Conservation (phyloP, 1,284 basidiomycete genomes). For the Marasmius sp. region DNA sequence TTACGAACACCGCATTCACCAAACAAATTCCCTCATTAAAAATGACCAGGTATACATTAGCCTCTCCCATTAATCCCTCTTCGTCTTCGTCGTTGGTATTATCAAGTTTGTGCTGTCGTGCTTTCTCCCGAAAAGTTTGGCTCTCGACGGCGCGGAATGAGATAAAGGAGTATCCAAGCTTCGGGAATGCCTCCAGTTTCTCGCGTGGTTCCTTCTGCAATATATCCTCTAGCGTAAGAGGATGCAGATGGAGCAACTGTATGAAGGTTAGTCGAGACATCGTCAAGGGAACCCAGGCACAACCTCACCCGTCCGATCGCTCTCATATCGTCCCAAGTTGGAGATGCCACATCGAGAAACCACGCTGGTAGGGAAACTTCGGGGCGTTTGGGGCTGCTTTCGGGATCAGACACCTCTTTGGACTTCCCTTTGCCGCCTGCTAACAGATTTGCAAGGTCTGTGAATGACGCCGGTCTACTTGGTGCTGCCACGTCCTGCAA, state of each 20-base stretch:
- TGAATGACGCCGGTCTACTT: constrained; percentile 28
- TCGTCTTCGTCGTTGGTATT: constrained; percentile 27
- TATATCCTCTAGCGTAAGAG: constrained; percentile 93
- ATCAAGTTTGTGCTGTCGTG: constrained; percentile 26
- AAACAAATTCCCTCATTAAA: constrained; percentile 90
- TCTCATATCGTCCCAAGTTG: constrained; percentile 88
- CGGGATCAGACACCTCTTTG: background rate
- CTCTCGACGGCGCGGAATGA: constrained; percentile 85
- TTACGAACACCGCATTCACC: constrained; percentile 46
- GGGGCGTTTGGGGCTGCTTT: background rate
- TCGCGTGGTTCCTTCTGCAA: constrained; percentile 93
- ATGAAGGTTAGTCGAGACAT: constrained; percentile 1
- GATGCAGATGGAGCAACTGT: constrained; percentile 87
- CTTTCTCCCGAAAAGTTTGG: constrained; percentile 40
- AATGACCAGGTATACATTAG: constrained; percentile 88
- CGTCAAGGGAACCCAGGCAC: background rate
- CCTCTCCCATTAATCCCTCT: constrained; percentile 65
- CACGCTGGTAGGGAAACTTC: constrained; percentile 56
- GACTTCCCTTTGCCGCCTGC: constrained; percentile 40
- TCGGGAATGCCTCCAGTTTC: constrained; percentile 88
- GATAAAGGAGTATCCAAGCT: constrained; percentile 92
- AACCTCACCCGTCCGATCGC: constrained; percentile 77
- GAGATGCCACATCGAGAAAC: constrained; percentile 93
- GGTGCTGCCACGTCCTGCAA: constrained; percentile 22
- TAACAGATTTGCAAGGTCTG: constrained; percentile 22